Percentiles rank a stretch among this genome's conserved stretches.
These are phyloP conservation scores for Hypoxylon crocopeplum DNA, from an alignment of 495 filamentous ascomycete genomes.

Conservation along the genomic window DNA sequence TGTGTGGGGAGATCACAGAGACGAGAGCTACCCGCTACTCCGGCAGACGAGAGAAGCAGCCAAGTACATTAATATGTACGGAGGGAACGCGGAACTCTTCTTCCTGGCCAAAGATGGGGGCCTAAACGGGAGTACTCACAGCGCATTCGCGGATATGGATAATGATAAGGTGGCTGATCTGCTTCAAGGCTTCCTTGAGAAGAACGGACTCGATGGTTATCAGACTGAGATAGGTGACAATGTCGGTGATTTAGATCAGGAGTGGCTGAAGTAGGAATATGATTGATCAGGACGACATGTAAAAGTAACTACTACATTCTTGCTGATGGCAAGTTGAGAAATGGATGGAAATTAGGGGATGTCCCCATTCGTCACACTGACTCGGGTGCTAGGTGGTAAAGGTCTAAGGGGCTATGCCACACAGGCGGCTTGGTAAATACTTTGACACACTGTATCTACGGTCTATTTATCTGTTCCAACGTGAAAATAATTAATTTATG, in stretches of 20 bases:
- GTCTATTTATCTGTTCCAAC: too few species aligned
- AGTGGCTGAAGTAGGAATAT: too few species aligned
- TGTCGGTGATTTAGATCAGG: background rate
- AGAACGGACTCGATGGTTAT: constrained; percentile 46
- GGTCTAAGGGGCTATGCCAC: too few species aligned
- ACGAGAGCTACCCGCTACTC: constrained; percentile 42
- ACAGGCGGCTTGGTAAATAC: too few species aligned
- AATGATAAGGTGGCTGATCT: constrained; percentile 52
- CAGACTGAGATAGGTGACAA: constrained; percentile 11
- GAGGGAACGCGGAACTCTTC: constrained; percentile 53
- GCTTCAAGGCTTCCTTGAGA: constrained; percentile 47
- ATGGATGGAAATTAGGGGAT: too few species aligned
- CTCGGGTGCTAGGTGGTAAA: too few species aligned
- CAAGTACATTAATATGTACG: constrained; percentile 52
- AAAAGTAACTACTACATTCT: too few species aligned
- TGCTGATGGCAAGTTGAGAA: too few species aligned
- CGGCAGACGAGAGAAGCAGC: constrained; percentile 43
- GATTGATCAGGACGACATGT: too few species aligned
- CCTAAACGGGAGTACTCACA: constrained; percentile 53
- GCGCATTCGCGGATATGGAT: constrained; percentile 54
- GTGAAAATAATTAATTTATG: too few species aligned
- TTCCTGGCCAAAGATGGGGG: constrained; percentile 48
- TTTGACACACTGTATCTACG: too few species aligned
- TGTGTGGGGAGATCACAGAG: constrained; percentile 54
- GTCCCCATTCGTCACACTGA: too few species aligned